A percentile compares a stretch with the other conserved stretches of the same genome.
Evolutionary conservation across 2,329 filamentous ascomycete genomes (phyloP).

Genomic region (Sporothrix sp.): DNA sequence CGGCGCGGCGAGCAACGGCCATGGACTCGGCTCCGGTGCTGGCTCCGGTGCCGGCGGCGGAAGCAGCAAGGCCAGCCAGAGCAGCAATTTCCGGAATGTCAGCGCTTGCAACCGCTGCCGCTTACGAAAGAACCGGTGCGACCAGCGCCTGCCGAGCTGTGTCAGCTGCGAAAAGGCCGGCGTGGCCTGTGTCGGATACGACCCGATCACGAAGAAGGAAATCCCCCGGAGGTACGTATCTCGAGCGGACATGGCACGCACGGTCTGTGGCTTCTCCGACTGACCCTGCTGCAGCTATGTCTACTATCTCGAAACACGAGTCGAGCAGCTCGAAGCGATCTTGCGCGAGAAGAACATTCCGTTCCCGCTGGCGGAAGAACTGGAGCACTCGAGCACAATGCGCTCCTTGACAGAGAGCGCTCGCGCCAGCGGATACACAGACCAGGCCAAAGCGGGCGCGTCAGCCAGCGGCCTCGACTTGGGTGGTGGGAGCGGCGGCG

Average conservation of each 20-base stretch:
- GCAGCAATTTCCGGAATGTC: conserved; percentile 71
- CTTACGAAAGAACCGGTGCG: conserved; percentile 86
- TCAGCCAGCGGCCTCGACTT: background rate
- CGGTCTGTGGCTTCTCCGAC: too few species aligned
- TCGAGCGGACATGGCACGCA: too few species aligned
- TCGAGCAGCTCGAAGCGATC: conserved; percentile 71
- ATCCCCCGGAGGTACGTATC: conserved; percentile 67
- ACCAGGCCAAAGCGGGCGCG: conserved; percentile 25
- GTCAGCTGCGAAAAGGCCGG: conserved; percentile 87
- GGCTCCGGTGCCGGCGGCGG: conserved; percentile 21
- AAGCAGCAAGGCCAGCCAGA: conserved; percentile 41
- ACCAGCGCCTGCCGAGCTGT: conserved; percentile 85
- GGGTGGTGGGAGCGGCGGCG: background rate
- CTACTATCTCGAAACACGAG: conserved; percentile 82
- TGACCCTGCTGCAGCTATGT: conserved; percentile 57
- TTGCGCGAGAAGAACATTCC: conserved; percentile 59
- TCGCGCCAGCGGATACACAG: conserved; percentile 17
- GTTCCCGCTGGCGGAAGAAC: conserved; percentile 60
- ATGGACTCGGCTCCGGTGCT: conserved; percentile 23
- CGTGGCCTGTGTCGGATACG: conserved; percentile 87
- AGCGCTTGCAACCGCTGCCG: conserved; percentile 91
- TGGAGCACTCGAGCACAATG: conserved; percentile 40
- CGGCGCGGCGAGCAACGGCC: background rate
- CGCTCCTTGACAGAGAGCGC: conserved; percentile 9
- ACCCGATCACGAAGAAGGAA: conserved; percentile 91